These are phyloP conservation scores for Cadophora gregata DNA, from an alignment of 2,329 filamentous ascomycete species.

Conservation along the genomic window DNA sequence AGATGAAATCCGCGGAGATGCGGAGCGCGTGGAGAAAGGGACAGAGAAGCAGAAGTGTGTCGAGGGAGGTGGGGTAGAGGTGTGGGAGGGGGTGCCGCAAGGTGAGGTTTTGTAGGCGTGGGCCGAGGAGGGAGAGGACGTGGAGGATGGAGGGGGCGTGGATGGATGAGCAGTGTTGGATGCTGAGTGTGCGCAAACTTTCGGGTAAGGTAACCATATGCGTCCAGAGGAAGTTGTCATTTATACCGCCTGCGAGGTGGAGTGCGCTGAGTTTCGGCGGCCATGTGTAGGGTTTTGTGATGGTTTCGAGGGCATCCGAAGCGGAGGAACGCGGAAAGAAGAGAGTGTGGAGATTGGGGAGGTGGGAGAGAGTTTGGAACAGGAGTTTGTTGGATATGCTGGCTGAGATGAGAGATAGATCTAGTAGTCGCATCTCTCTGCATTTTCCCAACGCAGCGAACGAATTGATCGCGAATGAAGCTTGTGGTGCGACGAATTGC, in stretches of 20 bases:
- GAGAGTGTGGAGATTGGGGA: conserved; percentile 41
- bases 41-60: conserved; percentile 37
- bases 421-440: conserved; percentile 39
- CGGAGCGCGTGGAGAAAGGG: conserved; percentile 39
- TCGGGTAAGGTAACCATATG: conserved; percentile 36
- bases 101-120: conserved; percentile 30
- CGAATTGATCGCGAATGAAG: conserved; percentile 44
- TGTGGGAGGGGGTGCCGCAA: too few species aligned
- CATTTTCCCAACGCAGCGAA: conserved; percentile 46
- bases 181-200: conserved; percentile 39
- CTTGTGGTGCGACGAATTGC: conserved; percentile 45
- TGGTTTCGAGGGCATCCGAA: conserved; percentile 25
- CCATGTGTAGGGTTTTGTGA: conserved; percentile 38
- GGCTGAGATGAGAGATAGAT: conserved; percentile 43
- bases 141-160: conserved; percentile 32
- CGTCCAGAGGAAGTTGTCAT: conserved; percentile 39
- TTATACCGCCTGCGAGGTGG: conserved; percentile 43
- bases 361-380: conserved; percentile 42
- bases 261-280: conserved; percentile 42
- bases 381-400: conserved; percentile 42
- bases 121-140: conserved; percentile 36
- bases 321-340: conserved; percentile 44
- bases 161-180: conserved; percentile 44
- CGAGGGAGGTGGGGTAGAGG: conserved; percentile 29
- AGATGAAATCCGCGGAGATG: conserved; percentile 44